A percentile compares a stretch with the other conserved stretches of the same genome.
These are phyloP conservation scores for Coemansia sp. DNA, from an alignment of 192 early-diverging fungal genomes.

Conservation along the genomic window DNA sequence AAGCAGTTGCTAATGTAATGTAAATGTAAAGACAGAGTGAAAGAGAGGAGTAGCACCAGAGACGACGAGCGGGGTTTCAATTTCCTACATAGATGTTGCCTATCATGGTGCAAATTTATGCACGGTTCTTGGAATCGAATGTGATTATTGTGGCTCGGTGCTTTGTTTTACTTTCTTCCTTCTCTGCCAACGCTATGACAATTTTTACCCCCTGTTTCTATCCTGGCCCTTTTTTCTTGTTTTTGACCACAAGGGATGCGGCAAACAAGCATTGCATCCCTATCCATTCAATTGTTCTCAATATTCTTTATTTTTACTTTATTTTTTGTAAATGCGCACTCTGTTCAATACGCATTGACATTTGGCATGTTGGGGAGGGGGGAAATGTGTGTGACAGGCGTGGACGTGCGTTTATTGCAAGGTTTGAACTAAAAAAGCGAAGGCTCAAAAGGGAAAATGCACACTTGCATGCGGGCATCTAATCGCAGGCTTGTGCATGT, in stretches of 20 bases:
- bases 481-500: not conserved
- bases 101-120: not conserved
- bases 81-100: not conserved
- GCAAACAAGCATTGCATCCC: not conserved
- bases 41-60: not conserved
- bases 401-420: not conserved
- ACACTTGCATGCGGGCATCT: not conserved
- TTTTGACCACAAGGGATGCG: not conserved
- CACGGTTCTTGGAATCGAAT: conserved; percentile 3
- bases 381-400: not conserved
- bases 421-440: not conserved
- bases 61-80: not conserved
- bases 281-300: not conserved
- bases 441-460: not conserved
- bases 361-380: not conserved
- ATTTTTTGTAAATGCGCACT: not conserved
- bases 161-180: not conserved
- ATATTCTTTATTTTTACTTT: not conserved
- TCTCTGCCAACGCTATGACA: not conserved
- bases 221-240: too few species aligned
- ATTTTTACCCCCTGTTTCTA: not conserved
- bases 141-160: not conserved
- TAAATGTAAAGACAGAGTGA: too few species aligned
- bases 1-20: too few species aligned
- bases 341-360: conserved; percentile 6